These are phyloP conservation scores for Tetradesmus lagerheimii DNA, from an alignment of 139 green algal species.

Conservation along the genomic window DNA sequence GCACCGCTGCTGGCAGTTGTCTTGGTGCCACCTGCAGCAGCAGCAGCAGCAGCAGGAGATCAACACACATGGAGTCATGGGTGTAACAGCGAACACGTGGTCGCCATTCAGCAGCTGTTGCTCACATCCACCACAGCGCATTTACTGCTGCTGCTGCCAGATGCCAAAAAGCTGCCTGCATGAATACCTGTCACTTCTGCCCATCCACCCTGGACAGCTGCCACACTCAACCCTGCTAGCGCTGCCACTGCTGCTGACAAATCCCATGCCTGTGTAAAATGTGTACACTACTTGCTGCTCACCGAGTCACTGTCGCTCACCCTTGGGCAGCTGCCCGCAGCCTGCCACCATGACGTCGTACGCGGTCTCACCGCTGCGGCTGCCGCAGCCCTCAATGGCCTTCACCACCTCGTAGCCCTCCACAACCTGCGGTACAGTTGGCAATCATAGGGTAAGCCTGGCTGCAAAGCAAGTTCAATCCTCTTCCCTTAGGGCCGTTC, in stretches of 20 bases:
- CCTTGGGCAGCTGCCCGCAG: conserved; percentile 66
- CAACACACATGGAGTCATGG: too few relatives aligned
- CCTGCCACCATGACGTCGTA: conserved; percentile 75
- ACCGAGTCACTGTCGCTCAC: conserved; percentile 14
- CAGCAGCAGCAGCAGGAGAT: neutral
- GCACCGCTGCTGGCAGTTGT: neutral
- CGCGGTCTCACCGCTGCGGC: conserved; percentile 72
- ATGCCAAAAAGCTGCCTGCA: too few relatives aligned
- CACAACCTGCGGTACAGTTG: conserved; percentile 81
- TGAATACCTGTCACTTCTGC: too few relatives aligned
- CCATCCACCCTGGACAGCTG: neutral
- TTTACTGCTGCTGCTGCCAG: too few relatives aligned
- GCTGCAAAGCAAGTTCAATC: too few relatives aligned
- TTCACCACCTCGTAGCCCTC: conserved; percentile 83
- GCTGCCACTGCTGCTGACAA: neutral
- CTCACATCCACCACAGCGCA: too few relatives aligned
- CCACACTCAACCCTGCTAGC: neutral
- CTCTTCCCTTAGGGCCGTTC: too few relatives aligned
- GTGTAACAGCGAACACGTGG: too few relatives aligned
- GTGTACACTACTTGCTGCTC: neutral
- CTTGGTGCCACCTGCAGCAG: neutral
- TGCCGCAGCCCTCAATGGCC: conserved; percentile 86
- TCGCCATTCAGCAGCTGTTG: too few relatives aligned
- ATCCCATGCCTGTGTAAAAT: neutral
- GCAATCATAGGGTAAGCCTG: too few relatives aligned